These are phyloP conservation scores for Endothia cerciana DNA, from an alignment of 2,329 filamentous ascomycete genomes.

Conservation along the genomic window DNA sequence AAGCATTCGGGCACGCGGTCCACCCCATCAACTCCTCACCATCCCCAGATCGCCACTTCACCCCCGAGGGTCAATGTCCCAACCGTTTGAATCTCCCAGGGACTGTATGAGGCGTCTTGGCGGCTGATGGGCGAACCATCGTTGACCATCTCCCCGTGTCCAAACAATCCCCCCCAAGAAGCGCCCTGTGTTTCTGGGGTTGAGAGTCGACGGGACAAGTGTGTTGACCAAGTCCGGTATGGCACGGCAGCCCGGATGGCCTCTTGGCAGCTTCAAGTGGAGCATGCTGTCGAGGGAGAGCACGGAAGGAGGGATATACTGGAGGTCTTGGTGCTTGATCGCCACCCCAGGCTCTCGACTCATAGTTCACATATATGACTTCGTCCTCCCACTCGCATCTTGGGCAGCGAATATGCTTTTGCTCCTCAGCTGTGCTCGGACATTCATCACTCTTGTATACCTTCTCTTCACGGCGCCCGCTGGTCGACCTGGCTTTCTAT, in stretches of 20 bases:
- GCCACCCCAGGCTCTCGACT: not conserved
- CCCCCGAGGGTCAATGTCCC: slow-evolving; percentile 29
- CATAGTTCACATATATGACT: slow-evolving; percentile 39
- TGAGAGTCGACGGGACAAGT: slow-evolving; percentile 5
- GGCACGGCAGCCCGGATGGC: slow-evolving; percentile 14
- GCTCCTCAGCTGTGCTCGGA: slow-evolving; percentile 42
- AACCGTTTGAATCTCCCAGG: slow-evolving; percentile 31
- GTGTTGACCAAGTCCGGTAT: slow-evolving; percentile 15
- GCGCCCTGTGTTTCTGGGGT: not conserved
- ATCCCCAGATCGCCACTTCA: not conserved
- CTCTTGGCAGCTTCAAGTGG: slow-evolving; percentile 26
- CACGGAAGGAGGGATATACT: not conserved
- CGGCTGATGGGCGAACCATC: slow-evolving; percentile 20
- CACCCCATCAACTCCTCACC: not conserved
- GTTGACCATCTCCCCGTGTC: not conserved
- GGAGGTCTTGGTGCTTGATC: slow-evolving; percentile 20
- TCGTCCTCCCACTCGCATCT: slow-evolving; percentile 20
- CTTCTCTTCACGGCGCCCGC: not conserved
- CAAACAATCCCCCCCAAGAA: not conserved
- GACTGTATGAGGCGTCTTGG: slow-evolving; percentile 30
- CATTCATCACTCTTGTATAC: slow-evolving; percentile 35
- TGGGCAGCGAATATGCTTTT: slow-evolving; percentile 16
- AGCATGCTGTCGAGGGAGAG: slow-evolving; percentile 12
- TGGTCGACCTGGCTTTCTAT: slow-evolving; percentile 9
- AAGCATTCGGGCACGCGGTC: not conserved